Evolutionary conservation across 208 protist species (phyloP).

Genomic region (Blastocrithidia nonstop): DNA sequence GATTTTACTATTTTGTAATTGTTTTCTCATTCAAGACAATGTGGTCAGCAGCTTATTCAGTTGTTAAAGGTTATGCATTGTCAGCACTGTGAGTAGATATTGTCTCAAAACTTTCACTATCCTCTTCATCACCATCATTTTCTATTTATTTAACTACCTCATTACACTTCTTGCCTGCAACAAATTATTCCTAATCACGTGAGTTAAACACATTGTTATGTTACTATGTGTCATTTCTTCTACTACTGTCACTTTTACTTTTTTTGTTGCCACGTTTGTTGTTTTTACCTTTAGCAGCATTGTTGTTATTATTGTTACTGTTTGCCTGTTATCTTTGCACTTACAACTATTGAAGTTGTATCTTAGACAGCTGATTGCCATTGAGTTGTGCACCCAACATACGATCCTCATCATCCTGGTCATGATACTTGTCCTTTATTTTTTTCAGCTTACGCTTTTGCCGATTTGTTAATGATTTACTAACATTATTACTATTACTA

Average conservation of each 20-base stretch:
- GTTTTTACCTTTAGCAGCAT: constrained; percentile 1
- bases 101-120: too few relatives aligned
- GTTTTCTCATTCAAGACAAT: too few relatives aligned
- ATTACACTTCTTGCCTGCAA: too few relatives aligned
- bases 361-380: constrained; percentile 36
- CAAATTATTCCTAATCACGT: too few relatives aligned
- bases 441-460: constrained; percentile 61
- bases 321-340: background rate
- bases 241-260: background rate
- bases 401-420: constrained; percentile 69
- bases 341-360: constrained; percentile 11
- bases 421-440: constrained; percentile 59
- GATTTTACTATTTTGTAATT: too few relatives aligned
- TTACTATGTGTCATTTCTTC: too few relatives aligned
- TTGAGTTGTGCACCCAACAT: constrained; percentile 33
- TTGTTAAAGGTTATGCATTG: too few relatives aligned
- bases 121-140: too few relatives aligned
- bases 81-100: too few relatives aligned
- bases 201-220: too few relatives aligned
- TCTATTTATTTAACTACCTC: too few relatives aligned
- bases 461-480: constrained; percentile 21
- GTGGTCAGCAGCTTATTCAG: too few relatives aligned
- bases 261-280: background rate
- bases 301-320: constrained; percentile 4
- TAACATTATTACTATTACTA: background rate